phyloP scores from a whole-genome alignment of 2,329 filamentous ascomycete species.

The Xylaria sp. region DNA sequence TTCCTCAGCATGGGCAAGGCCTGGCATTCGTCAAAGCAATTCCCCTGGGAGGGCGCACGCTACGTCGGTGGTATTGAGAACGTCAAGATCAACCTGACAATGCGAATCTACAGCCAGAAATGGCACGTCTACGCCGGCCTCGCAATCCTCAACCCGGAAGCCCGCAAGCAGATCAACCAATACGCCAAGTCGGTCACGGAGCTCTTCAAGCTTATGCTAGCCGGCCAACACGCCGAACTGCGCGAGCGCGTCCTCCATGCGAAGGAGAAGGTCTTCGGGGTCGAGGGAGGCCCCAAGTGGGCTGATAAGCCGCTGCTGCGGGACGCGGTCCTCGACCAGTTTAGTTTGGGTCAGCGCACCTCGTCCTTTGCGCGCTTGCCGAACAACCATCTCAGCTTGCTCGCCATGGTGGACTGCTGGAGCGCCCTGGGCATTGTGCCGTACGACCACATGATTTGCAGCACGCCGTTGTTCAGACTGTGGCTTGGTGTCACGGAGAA shows the following conservation, averaged over 20 bases:
- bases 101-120: constrained; percentile 97
- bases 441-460: constrained; percentile 99
- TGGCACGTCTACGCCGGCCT: constrained; percentile 99
- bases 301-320: constrained; percentile 65
- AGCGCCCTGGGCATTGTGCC: constrained; percentile 87
- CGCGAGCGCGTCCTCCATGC: constrained; percentile 60
- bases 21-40: constrained; percentile 92
- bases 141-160: constrained; percentile 91
- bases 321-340: constrained; percentile 80
- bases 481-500: constrained; percentile 98
- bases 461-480: constrained; percentile 91
- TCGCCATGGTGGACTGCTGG: constrained; percentile 99
- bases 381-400: constrained; percentile 88
- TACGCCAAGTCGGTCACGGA: constrained; percentile 91
- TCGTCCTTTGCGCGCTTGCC: constrained; percentile 47
- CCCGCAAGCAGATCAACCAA: constrained; percentile 86
- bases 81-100: constrained; percentile 96
- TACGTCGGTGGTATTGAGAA: constrained; percentile 98
- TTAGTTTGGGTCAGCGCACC: constrained; percentile 62
- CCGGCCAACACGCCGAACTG: constrained; percentile 71
- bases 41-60: constrained; percentile 93
- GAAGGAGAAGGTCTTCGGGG: constrained; percentile 66
- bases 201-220: constrained; percentile 94
- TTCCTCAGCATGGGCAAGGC: constrained; percentile 97
- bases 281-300: constrained; percentile 41